Base-by-base conservation (phyloP, 1,284 basidiomycete species). In the Hypsizygus ulmarius region DNA sequence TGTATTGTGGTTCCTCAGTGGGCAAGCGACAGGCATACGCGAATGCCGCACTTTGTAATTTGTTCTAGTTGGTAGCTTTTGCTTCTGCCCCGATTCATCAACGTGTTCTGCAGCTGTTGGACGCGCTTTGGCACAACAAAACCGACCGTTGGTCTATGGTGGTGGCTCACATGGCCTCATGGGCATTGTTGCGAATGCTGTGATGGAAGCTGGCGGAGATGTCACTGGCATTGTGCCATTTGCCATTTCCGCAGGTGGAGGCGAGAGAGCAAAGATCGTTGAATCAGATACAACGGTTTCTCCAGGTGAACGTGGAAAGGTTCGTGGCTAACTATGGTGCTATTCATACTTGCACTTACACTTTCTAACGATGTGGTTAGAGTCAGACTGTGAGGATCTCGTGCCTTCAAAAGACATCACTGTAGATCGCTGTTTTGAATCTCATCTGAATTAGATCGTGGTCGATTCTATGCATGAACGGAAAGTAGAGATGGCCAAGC, bases 391-490 rank as follows among this genome's bases (percentile, higher is more conserved):
- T 80, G 55, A 64, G 73, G 6, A 56, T 54, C 32, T 57, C 57
- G 48, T 9, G 14, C 1, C 15, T 5, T 56, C 43, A 51, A 39
- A 64, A 15, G 60, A 68, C 29, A 68, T 76, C 1, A 32, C 60
- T 4, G 49, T 77, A 11, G 60, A 72, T 39, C 74, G 75, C 52
- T 59, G 65, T 32, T n/a, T 27, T 70, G 68, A 3, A 35, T 21
- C 19, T 21, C 27, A 9, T 19, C 8, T 9, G 3, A 11, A 33
- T 2, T 55, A 88, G 77, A 71, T 90, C 44, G 67, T 94, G 1
- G 90, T 94, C 2, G 73, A 82, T 44, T 87, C 87, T 0, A 97
- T 97, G 94, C 94, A 97, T 61, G 88, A 93, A 59, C 81, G 94
- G 16, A 97, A 97, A 65, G 75, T 87, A 10, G 81, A 86, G 60